Percentiles rank a stretch among this genome's conserved stretches.
These are phyloP conservation scores for Starmerella powellii DNA, from an alignment of 805 yeast species.

Conservation along the genomic window DNA sequence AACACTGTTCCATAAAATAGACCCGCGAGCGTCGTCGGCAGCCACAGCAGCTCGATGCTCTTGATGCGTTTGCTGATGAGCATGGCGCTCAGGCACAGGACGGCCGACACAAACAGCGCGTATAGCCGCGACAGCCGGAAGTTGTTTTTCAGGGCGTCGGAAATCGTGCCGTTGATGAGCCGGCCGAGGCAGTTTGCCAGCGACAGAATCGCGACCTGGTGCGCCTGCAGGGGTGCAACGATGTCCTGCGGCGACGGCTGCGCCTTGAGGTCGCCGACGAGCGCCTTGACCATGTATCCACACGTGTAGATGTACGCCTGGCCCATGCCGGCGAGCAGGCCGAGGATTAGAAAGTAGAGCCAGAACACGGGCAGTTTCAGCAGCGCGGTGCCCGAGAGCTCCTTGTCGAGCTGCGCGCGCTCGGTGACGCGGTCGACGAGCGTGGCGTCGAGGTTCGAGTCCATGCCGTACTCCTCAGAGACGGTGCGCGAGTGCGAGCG, in stretches of 20 bases:
- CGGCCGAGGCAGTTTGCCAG: constrained; percentile 57
- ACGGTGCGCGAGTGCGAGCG: constrained; percentile 1
- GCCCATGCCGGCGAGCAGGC: constrained; percentile 52
- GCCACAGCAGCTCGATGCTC: constrained; percentile 32
- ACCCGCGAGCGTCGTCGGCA: constrained; percentile 48
- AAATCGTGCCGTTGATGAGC: constrained; percentile 47
- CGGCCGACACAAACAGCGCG: constrained; percentile 43
- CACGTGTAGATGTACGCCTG: constrained; percentile 66
- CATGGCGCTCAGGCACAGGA: constrained; percentile 41
- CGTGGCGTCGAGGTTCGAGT: constrained; percentile 5
- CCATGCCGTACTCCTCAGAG: constrained; percentile 13
- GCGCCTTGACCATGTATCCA: constrained; percentile 54
- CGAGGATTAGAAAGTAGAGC: constrained; percentile 39
- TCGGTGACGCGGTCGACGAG: constrained; percentile 17
- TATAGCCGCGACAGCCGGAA: constrained; percentile 36
- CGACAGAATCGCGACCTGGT: constrained; percentile 63
- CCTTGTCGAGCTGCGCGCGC: constrained; percentile 8
- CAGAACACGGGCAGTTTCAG: constrained; percentile 35
- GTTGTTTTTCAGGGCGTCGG: constrained; percentile 45
- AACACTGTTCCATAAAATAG: constrained; percentile 62
- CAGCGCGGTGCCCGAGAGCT: constrained; percentile 20
- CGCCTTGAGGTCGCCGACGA: constrained; percentile 21
- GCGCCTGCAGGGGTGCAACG: constrained; percentile 39
- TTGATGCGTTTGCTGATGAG: constrained; percentile 23
- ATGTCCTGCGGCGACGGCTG: constrained; percentile 1